Evolutionary conservation across 2,329 filamentous ascomycete species (phyloP).

Genomic region (Ophioceras dolichostomum): DNA sequence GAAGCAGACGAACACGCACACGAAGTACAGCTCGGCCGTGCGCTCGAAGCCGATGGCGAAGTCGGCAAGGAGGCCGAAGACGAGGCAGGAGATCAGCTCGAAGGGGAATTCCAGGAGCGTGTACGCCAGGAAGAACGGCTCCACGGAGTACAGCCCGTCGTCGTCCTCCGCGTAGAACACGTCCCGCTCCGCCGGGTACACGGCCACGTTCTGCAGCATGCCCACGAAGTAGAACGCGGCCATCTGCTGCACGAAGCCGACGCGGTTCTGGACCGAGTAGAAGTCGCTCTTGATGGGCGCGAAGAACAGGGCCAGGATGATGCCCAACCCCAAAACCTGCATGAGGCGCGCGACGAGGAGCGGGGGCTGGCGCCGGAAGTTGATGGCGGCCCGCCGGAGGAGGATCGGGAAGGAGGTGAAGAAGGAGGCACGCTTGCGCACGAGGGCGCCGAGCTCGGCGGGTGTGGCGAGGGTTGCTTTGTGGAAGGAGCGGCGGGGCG

Average conservation of each 20-base stretch:
- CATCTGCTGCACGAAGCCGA: conserved; percentile 63
- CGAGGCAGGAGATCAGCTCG: conserved; percentile 50
- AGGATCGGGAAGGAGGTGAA: conserved; percentile 53
- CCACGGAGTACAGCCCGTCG: conserved; percentile 58
- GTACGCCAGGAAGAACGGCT: conserved; percentile 61
- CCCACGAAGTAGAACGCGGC: conserved; percentile 62
- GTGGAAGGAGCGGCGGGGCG: conserved; percentile 15
- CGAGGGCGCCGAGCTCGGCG: conserved; percentile 58
- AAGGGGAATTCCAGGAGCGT: conserved; percentile 60
- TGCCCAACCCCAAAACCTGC: conserved; percentile 52
- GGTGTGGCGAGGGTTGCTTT: conserved; percentile 46
- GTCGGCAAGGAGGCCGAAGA: conserved; percentile 53
- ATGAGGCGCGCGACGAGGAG: conserved; percentile 52
- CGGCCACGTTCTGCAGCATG: conserved; percentile 68
- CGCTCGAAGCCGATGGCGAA: conserved; percentile 54
- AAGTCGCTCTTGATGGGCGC: conserved; percentile 59
- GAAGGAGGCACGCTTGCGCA: conserved; percentile 51
- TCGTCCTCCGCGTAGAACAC: conserved; percentile 69
- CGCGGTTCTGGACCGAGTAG: conserved; percentile 56
- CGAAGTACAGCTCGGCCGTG: conserved; percentile 53
- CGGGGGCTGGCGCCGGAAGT: conserved; percentile 53
- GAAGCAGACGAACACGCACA: conserved; percentile 56
- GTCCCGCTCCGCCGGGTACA: conserved; percentile 60
- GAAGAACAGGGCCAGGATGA: conserved; percentile 58
- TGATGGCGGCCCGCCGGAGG: conserved; percentile 54